Conservation (phyloP, 352 stramenopile species). For the Plasmopara viticola region DNA sequence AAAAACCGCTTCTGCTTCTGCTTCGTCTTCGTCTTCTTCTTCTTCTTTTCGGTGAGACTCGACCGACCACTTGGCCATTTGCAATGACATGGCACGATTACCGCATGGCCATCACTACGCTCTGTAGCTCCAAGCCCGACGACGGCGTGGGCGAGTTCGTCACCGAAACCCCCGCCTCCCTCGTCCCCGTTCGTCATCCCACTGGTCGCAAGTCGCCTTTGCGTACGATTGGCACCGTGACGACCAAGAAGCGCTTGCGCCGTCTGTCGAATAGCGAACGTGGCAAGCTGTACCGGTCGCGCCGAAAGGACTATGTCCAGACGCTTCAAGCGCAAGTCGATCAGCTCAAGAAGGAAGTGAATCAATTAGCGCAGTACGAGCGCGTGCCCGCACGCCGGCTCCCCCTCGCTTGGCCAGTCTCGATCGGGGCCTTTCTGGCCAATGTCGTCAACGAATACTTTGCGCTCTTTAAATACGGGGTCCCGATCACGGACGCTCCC, state of each 20-base stretch:
- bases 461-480: slow-evolving; percentile 49
- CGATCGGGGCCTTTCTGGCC: slow-evolving; percentile 23
- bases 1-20: not conserved
- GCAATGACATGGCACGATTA: slow-evolving; percentile 20
- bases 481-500: slow-evolving; percentile 24
- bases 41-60: slow-evolving; percentile 12
- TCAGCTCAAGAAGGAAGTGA: slow-evolving; percentile 37
- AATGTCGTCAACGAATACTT: slow-evolving; percentile 58
- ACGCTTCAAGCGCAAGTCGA: slow-evolving; percentile 41
- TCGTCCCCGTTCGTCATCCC: slow-evolving; percentile 12
- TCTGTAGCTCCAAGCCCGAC: slow-evolving; percentile 11
- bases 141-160: slow-evolving; percentile 1
- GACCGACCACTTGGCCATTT: slow-evolving; percentile 1
- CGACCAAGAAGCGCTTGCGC: slow-evolving; percentile 33
- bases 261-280: slow-evolving; percentile 57
- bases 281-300: slow-evolving; percentile 53
- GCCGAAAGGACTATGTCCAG: slow-evolving; percentile 42
- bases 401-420: slow-evolving; percentile 5
- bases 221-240: slow-evolving; percentile 6
- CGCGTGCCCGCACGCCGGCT: too few species aligned
- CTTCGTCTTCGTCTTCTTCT: too few species aligned
- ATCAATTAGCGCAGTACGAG: slow-evolving; percentile 22
- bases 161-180: slow-evolving; percentile 4
- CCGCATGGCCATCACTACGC: slow-evolving; percentile 30
- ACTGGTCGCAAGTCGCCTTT: not conserved